Conservation (phyloP, 331 rosid species). For the Quercus lobata region DNA sequence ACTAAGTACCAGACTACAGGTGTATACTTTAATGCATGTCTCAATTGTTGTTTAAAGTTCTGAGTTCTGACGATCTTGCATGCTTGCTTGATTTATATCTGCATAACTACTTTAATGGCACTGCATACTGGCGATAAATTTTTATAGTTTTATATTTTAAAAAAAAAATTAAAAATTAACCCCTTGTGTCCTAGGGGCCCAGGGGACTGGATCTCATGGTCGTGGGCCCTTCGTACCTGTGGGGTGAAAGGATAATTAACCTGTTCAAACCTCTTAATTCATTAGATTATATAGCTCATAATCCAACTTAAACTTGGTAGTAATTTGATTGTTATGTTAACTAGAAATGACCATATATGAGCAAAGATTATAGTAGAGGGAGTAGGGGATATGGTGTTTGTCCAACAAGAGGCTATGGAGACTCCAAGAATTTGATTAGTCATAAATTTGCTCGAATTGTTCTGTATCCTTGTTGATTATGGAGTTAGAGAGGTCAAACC, state of each 20-base stretch:
- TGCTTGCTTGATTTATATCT: neutral
- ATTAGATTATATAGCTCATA: no score
- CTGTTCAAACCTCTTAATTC: no score
- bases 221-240: neutral
- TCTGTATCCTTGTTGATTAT: no score
- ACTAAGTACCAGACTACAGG: neutral
- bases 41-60: conserved; percentile 9
- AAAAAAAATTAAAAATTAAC: neutral
- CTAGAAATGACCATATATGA: no score
- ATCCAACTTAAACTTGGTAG: no score
- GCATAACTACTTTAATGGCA: neutral
- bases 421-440: no score
- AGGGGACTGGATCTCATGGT: neutral
- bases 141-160: neutral
- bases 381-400: no score
- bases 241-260: neutral
- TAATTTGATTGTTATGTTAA: no score
- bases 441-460: no score
- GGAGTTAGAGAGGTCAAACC: no score
- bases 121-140: neutral
- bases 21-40: conserved; percentile 9
- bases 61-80: neutral
- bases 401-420: no score
- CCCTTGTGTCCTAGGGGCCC: neutral
- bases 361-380: no score